phyloP scores from a whole-genome alignment of 225 moss, liverwort and hornwort genomes.

The Climacium dendroides region DNA sequence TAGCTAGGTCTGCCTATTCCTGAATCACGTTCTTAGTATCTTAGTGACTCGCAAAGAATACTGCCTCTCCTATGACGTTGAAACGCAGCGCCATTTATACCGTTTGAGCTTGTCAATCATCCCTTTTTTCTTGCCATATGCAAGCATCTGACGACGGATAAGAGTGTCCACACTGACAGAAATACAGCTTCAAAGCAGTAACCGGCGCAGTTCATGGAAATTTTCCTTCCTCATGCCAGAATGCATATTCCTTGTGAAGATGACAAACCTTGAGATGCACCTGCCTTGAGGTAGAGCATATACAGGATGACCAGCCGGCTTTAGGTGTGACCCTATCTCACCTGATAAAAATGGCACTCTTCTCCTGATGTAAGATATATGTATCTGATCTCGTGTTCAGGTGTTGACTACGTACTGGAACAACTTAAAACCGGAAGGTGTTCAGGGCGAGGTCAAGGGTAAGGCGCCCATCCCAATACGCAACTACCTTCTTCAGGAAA shows the following conservation, averaged over 20 bases:
- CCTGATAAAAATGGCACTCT: background rate
- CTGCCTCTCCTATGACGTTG: background rate
- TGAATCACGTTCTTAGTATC: background rate
- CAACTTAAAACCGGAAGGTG: background rate
- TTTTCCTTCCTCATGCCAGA: background rate
- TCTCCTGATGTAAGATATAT: background rate
- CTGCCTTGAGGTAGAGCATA: background rate
- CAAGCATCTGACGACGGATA: background rate
- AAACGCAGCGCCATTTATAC: background rate
- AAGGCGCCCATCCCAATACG: background rate
- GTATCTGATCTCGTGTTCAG: background rate
- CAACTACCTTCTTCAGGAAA: background rate
- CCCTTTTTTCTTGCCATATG: background rate
- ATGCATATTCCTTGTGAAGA: background rate
- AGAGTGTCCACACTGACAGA: background rate
- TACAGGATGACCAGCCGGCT: too few relatives aligned
- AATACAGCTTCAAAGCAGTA: background rate
- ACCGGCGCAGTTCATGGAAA: background rate
- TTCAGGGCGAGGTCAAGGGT: background rate
- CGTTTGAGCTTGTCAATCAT: background rate
- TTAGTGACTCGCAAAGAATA: background rate
- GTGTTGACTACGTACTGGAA: background rate
- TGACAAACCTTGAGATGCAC: background rate
- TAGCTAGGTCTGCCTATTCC: background rate
- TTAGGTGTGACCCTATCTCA: background rate